Conservation (phyloP, 495 filamentous ascomycete genomes). For the Oleoguttula mirabilis region DNA sequence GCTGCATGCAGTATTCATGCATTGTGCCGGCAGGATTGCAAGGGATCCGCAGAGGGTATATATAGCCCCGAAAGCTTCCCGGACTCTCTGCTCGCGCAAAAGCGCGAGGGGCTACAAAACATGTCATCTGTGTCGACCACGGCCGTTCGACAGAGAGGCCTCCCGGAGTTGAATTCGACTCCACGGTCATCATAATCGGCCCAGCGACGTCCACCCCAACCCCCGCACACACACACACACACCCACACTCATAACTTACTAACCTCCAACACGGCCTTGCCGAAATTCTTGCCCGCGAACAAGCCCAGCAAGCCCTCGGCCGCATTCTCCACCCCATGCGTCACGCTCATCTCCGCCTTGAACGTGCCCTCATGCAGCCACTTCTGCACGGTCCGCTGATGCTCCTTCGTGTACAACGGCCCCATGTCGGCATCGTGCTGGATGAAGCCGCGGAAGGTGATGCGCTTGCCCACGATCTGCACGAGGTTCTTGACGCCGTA, state of each 20-base stretch:
- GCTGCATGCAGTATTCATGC: no score
- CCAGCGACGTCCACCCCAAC: no score
- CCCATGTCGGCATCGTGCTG: constrained; percentile 43
- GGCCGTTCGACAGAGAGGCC: no score
- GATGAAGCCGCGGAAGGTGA: constrained; percentile 69
- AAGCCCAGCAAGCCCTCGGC: constrained; percentile 76
- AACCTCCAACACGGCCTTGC: constrained; percentile 78
- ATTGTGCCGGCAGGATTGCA: no score
- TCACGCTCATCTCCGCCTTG: constrained; percentile 57
- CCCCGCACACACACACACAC: not conserved
- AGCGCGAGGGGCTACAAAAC: no score
- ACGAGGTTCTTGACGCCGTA: constrained; percentile 62
- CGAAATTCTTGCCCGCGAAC: constrained; percentile 78
- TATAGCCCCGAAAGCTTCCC: no score
- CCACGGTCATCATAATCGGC: no score
- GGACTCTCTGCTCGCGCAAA: no score
- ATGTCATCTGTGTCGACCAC: no score
- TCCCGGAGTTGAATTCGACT: no score
- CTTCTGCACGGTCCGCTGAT: constrained; percentile 67
- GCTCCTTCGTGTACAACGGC: constrained; percentile 56
- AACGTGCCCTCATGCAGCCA: constrained; percentile 79
- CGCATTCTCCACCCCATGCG: constrained; percentile 72
- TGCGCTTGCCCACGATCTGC: constrained; percentile 41
- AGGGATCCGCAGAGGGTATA: no score
- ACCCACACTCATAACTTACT: not conserved